Percentiles rank a stretch among this genome's conserved stretches.
Evolutionary conservation across 2,329 filamentous ascomycete species (phyloP).

Genomic region (Seiridium cupressi): DNA sequence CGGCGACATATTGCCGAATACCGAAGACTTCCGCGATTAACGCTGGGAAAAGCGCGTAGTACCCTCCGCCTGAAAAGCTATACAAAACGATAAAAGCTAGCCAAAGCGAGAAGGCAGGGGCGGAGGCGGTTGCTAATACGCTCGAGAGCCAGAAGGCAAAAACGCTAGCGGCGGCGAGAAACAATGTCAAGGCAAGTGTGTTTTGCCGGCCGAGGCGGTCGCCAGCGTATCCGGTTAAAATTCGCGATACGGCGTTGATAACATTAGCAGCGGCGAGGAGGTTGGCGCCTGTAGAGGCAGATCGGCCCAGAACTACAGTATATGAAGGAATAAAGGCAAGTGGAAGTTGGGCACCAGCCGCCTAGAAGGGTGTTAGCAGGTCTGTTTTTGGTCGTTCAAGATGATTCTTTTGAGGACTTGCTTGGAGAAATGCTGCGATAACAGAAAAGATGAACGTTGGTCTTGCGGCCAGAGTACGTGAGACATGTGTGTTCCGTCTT

Average conservation of each 20-base stretch:
- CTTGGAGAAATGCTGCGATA: constrained; percentile 37
- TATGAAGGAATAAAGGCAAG: constrained; percentile 48
- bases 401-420: constrained; percentile 15
- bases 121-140: constrained; percentile 22
- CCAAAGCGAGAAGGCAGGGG: constrained; percentile 32
- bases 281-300: constrained; percentile 36
- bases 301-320: constrained; percentile 40
- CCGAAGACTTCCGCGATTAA: constrained; percentile 47
- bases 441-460: constrained; percentile 40
- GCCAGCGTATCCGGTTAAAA: constrained; percentile 41
- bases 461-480: constrained; percentile 32
- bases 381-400: no score
- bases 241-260: constrained; percentile 41
- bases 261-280: constrained; percentile 43
- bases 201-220: constrained; percentile 48
- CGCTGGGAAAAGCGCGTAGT: constrained; percentile 43
- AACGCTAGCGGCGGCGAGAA: constrained; percentile 33
- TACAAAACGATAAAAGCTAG: constrained; percentile 40
- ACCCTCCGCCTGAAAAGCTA: constrained; percentile 40
- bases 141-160: constrained; percentile 35
- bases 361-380: constrained; percentile 24
- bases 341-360: constrained; percentile 43
- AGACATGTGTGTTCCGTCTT: constrained; percentile 34
- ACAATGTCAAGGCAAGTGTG: constrained; percentile 38
- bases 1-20: constrained; percentile 42